These are phyloP conservation scores for Cinnamomum micranthum DNA, from an alignment of 164 flowering plant genomes.

Conservation along the genomic window DNA sequence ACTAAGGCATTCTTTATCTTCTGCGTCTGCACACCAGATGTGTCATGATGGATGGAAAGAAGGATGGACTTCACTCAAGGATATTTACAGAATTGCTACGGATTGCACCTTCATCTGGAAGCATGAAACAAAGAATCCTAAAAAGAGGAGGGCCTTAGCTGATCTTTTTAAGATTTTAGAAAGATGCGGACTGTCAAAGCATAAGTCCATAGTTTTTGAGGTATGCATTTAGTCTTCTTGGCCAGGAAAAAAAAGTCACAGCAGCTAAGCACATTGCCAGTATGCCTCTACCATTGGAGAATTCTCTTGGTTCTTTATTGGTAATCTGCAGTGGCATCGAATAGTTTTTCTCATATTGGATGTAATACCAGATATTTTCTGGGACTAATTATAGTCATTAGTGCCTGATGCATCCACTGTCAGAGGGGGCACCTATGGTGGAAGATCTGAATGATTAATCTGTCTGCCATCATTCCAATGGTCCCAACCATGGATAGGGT, in stretches of 20 bases:
- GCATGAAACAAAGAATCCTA: slow-evolving; percentile 33
- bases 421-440: too few relatives aligned
- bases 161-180: slow-evolving; percentile 63
- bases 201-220: slow-evolving; percentile 33
- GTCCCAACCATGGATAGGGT: too few relatives aligned
- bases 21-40: slow-evolving; percentile 20
- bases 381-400: too few relatives aligned
- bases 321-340: background rate
- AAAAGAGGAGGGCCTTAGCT: slow-evolving; percentile 64
- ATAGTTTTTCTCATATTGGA: too few relatives aligned
- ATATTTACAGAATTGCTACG: slow-evolving; percentile 29
- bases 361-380: background rate
- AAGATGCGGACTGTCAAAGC: slow-evolving; percentile 62
- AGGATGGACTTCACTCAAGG: slow-evolving; percentile 43
- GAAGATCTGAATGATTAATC: background rate
- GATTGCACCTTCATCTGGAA: slow-evolving; percentile 58
- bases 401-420: background rate
- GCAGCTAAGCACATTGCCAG: background rate
- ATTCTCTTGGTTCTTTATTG: background rate
- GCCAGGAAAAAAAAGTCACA: background rate
- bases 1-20: slow-evolving; percentile 14
- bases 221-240: slow-evolving; percentile 23
- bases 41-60: slow-evolving; percentile 24
- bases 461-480: background rate
- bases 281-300: background rate